Percentiles rank a stretch among this genome's conserved stretches.
These are phyloP conservation scores for Xylaria scruposa DNA, from an alignment of 495 filamentous ascomycete species.

Conservation along the genomic window DNA sequence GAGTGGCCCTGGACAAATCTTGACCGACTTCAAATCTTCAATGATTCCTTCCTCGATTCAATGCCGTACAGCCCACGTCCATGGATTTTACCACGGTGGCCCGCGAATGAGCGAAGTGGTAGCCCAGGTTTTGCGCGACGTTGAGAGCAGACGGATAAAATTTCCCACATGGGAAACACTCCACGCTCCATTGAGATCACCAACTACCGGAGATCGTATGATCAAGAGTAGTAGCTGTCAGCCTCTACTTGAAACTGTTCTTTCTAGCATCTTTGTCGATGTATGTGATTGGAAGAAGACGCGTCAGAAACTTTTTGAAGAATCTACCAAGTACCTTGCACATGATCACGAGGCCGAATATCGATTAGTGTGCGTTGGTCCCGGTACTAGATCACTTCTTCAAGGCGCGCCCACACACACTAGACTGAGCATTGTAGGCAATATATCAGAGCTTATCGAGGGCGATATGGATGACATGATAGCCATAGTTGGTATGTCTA, in stretches of 20 bases:
- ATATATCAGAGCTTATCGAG: neutral
- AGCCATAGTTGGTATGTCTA: slow-evolving; percentile 51
- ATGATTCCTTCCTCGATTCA: slow-evolving; percentile 18
- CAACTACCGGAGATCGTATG: slow-evolving; percentile 20
- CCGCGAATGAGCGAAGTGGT: slow-evolving; percentile 22
- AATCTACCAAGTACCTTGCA: neutral
- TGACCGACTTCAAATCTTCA: slow-evolving; percentile 21
- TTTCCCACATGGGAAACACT: slow-evolving; percentile 29
- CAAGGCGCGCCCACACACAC: neutral
- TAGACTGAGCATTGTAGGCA: slow-evolving; percentile 13
- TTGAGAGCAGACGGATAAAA: slow-evolving; percentile 20
- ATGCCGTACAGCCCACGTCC: slow-evolving; percentile 25
- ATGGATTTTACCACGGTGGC: slow-evolving; percentile 35
- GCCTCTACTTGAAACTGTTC: slow-evolving; percentile 22
- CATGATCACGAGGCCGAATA: slow-evolving; percentile 10
- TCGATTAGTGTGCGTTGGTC: slow-evolving; percentile 24
- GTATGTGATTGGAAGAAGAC: slow-evolving; percentile 26
- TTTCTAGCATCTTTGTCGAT: slow-evolving; percentile 26
- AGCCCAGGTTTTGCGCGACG: slow-evolving; percentile 25
- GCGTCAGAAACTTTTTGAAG: slow-evolving; percentile 1
- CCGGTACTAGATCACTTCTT: slow-evolving; percentile 22
- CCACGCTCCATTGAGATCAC: slow-evolving; percentile 13
- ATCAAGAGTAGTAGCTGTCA: neutral
- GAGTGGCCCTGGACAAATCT: slow-evolving; percentile 10
- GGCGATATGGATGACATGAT: slow-evolving; percentile 32